phyloP scores from a whole-genome alignment of 2,329 filamentous ascomycete genomes.

The Aspergillus sp. region DNA sequence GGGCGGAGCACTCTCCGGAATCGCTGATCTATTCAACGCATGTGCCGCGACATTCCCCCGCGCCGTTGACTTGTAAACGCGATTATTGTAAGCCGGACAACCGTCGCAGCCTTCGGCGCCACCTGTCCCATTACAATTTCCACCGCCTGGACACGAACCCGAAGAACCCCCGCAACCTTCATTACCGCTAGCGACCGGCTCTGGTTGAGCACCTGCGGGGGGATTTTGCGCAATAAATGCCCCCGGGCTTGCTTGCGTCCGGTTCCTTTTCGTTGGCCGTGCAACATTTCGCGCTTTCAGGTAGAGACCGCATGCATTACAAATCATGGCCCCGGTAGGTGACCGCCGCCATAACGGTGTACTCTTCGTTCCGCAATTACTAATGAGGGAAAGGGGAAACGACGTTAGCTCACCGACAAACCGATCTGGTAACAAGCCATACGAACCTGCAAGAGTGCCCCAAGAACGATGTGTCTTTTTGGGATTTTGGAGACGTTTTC shows the following conservation, averaged over 20 bases:
- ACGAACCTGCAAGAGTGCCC: conserved; percentile 45
- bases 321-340: conserved; percentile 89
- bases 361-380: conserved; percentile 91
- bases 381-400: conserved; percentile 37
- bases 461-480: conserved; percentile 40
- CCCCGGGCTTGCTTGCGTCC: conserved; percentile 49
- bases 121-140: conserved; percentile 92
- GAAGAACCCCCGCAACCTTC: conserved; percentile 48
- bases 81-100: conserved; percentile 96
- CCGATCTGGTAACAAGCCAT: neutral
- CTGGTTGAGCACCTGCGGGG: conserved; percentile 17
- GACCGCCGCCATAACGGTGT: conserved; percentile 95
- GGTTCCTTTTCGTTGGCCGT: conserved; percentile 86
- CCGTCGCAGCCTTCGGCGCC: conserved; percentile 93
- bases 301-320: conserved; percentile 96
- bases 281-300: conserved; percentile 89
- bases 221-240: conserved; percentile 5
- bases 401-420: neutral
- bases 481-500: conserved; percentile 36
- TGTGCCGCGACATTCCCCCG: conserved; percentile 38
- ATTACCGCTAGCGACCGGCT: conserved; percentile 30
- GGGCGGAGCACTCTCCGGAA: conserved; percentile 25
- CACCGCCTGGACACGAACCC: conserved; percentile 93
- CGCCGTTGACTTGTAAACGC: conserved; percentile 79
- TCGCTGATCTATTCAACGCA: conserved; percentile 32